These are phyloP conservation scores for Madurella mycetomatis DNA, from an alignment of 2,329 filamentous ascomycete species.

Conservation along the genomic window DNA sequence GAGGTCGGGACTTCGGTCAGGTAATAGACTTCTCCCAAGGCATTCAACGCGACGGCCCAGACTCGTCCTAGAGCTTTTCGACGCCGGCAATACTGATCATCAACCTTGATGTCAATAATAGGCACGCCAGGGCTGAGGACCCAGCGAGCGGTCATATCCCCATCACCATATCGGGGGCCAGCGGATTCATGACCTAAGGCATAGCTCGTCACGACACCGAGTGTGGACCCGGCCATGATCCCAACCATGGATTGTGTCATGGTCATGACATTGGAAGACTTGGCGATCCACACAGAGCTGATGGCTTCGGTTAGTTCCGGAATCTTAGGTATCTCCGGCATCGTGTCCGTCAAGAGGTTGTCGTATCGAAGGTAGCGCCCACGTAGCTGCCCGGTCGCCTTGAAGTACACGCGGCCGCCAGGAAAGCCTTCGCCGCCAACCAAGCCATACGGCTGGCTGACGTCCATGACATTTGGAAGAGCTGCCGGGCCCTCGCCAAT, in stretches of 20 bases:
- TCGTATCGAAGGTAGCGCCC: slow-evolving; percentile 68
- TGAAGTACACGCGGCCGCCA: slow-evolving; percentile 75
- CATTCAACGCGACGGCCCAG: slow-evolving; percentile 93
- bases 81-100: slow-evolving; percentile 72
- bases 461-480: slow-evolving; percentile 81
- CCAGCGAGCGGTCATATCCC: slow-evolving; percentile 85
- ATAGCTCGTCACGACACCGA: slow-evolving; percentile 78
- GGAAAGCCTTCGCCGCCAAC: slow-evolving; percentile 83
- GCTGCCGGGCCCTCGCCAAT: slow-evolving; percentile 74
- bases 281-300: slow-evolving; percentile 84
- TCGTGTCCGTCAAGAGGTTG: slow-evolving; percentile 55
- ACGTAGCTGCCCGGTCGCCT: slow-evolving; percentile 66
- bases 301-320: slow-evolving; percentile 66
- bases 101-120: slow-evolving; percentile 76
- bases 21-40: slow-evolving; percentile 86
- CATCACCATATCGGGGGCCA: slow-evolving; percentile 61
- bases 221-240: slow-evolving; percentile 76
- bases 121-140: slow-evolving; percentile 88
- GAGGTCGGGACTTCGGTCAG: slow-evolving; percentile 65
- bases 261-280: slow-evolving; percentile 65
- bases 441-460: slow-evolving; percentile 80
- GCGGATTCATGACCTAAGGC: slow-evolving; percentile 60
- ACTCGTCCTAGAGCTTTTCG: slow-evolving; percentile 67
- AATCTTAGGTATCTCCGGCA: slow-evolving; percentile 72
- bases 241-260: slow-evolving; percentile 74